Base-by-base conservation (phyloP, 345 rosid genomes). In the Chamaenerion angustifolium region DNA sequence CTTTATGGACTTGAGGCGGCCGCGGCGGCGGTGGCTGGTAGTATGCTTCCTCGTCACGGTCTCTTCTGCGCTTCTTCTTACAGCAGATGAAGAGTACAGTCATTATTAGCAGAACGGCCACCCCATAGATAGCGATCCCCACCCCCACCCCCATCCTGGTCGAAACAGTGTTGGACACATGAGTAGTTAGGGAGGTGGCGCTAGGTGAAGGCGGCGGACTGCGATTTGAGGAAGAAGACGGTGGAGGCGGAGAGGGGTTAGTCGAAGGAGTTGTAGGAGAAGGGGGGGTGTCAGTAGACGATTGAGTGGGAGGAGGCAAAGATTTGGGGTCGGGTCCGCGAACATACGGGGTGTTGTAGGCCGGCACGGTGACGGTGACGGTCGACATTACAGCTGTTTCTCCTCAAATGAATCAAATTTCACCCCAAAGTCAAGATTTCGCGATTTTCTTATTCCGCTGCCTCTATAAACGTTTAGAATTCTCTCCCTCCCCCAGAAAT, bases 91-190 rank as follows among this genome's bases (percentile, higher is more conserved):
- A 81, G 58, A 81, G 18, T 59, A 81, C 12, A 62, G 64, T 69
- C 14, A 79, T 1, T 18, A 75, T 54, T 35, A 68, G 48, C 55
- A 84, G 67, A 23, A 73, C 0, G 16, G 46, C 74, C 52, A 81
- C 74, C 51, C 86, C 94, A 1, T 66, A 89, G 11, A 85, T 59
- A 15, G 80, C 89, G 14, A 81, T 54, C 23, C 86, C 94, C 37
- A 75, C 89, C n/a, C n/a, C n/a, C n/a, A n/a, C n/a, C 25, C 79
- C 80, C 13, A 79, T 55, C 53, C 80, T 84, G 8, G 84, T 75
- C 23, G 86, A 71, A 37, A 72, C 31, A 12, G 73, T 16, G 10
- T 58, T 42, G 12, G 73, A 35, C 10, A 80, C 14, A 12, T 79
- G 31, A 3, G 73, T 18, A 0, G 89, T n/a, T n/a, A n/a, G 25